Conservation (phyloP, 805 yeast species). For the Myxozyma mucilagina region DNA sequence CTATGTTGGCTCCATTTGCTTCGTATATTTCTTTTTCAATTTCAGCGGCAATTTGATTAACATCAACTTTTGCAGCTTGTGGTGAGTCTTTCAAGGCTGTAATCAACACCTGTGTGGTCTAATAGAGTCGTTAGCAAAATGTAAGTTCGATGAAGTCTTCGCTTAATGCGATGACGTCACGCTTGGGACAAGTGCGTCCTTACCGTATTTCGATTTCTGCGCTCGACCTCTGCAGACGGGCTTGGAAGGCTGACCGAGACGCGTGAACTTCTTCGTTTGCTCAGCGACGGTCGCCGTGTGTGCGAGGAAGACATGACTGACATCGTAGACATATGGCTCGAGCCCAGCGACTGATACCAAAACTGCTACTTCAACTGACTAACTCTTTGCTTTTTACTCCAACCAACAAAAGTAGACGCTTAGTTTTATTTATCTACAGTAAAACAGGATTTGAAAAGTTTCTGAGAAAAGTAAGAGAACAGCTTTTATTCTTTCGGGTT, state of each 20-base stretch:
- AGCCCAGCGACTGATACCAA: not conserved
- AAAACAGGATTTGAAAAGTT: too few species aligned
- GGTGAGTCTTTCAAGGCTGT: conserved; percentile 3
- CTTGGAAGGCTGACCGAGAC: not conserved
- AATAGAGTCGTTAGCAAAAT: not conserved
- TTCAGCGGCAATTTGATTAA: not conserved
- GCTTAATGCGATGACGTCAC: not conserved
- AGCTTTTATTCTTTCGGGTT: too few species aligned
- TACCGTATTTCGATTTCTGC: conserved; percentile 14
- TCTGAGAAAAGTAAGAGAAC: too few species aligned
- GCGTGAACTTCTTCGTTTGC: conserved; percentile 16
- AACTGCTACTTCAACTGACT: not conserved
- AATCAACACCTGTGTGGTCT: not conserved
- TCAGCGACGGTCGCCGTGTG: conserved; percentile 3
- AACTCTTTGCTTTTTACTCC: not conserved
- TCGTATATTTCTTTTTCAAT: conserved; percentile 19
- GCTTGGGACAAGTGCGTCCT: not conserved
- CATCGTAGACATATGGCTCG: not conserved
- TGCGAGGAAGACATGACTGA: conserved; percentile 7
- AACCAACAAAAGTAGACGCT: too few species aligned
- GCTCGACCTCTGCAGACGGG: conserved; percentile 3
- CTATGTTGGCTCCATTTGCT: conserved; percentile 16
- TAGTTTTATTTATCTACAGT: too few species aligned
- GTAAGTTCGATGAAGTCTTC: not conserved
- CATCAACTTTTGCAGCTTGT: not conserved